Evolutionary conservation across 2,329 filamentous ascomycete genomes (phyloP).

Genomic region (Juglanconis juglandina): DNA sequence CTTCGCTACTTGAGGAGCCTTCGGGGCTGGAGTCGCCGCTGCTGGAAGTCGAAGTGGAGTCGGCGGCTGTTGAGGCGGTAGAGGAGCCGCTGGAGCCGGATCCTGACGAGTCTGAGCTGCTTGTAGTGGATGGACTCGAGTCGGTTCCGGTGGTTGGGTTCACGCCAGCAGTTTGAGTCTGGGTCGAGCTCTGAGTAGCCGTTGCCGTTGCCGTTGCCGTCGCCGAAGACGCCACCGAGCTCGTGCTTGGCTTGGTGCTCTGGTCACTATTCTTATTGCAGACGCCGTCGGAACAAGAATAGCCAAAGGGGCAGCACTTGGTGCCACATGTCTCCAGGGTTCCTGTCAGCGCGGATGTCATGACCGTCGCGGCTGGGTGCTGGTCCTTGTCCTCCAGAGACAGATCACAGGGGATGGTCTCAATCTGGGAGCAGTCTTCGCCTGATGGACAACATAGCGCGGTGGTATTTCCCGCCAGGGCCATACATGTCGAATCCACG

Average conservation of each 20-base stretch:
- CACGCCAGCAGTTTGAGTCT: constrained; percentile 21
- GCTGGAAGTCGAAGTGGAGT: constrained; percentile 19
- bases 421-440: constrained; percentile 56
- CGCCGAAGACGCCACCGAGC: constrained; percentile 20
- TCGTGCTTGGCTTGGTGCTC: constrained; percentile 27
- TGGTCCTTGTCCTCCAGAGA: constrained; percentile 55
- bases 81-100: constrained; percentile 22
- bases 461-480: constrained; percentile 62
- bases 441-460: constrained; percentile 67
- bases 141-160: constrained; percentile 19
- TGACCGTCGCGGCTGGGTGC: constrained; percentile 58
- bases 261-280: constrained; percentile 56
- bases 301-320: constrained; percentile 72
- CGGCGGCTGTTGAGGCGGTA: constrained; percentile 21
- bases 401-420: constrained; percentile 63
- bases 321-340: constrained; percentile 55
- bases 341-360: constrained; percentile 60
- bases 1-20: constrained; percentile 12
- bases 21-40: constrained; percentile 10
- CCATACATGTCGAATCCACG: constrained; percentile 49
- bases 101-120: constrained; percentile 18
- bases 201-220: constrained; percentile 19
- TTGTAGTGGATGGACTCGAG: constrained; percentile 21
- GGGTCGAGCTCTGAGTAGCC: constrained; percentile 23
- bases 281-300: constrained; percentile 52